Evolutionary conservation across 2,329 filamentous ascomycete species (phyloP).

Genomic region (Rasamsonia emersonii): DNA sequence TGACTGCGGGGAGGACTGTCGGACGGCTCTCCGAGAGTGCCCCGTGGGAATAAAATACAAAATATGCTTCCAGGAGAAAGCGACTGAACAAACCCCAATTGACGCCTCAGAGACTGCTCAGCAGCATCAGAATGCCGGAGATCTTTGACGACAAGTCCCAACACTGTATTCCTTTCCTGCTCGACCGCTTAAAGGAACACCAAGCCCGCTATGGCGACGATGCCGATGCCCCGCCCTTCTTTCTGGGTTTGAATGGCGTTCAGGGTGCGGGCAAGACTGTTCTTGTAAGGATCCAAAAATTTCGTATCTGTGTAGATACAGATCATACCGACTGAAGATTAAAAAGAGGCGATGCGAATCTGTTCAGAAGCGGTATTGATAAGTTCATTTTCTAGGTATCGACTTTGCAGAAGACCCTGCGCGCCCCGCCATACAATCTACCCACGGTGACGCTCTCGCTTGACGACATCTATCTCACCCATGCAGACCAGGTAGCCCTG

Average conservation of each 20-base stretch:
- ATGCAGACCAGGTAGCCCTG: slow-evolving; percentile 57
- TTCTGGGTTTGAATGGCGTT: slow-evolving; percentile 82
- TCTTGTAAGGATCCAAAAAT: slow-evolving; percentile 46
- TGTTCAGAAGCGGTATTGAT: no score
- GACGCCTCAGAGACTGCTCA: no score
- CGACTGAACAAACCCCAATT: no score
- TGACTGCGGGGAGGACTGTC: no score
- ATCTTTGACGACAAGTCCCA: slow-evolving; percentile 71
- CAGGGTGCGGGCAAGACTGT: slow-evolving; percentile 93
- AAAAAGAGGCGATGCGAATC: no score
- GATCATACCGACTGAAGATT: no score
- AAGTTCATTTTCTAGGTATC: slow-evolving; percentile 42
- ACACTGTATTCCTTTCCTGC: slow-evolving; percentile 69
- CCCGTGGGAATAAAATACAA: no score
- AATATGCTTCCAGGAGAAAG: no score
- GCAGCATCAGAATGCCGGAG: slow-evolving; percentile 30
- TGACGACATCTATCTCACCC: slow-evolving; percentile 81
- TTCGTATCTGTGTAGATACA: no score
- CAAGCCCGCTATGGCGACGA: slow-evolving; percentile 30
- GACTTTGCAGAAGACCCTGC: slow-evolving; percentile 54
- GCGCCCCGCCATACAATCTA: slow-evolving; percentile 48
- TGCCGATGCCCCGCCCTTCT: slow-evolving; percentile 54
- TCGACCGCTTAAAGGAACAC: slow-evolving; percentile 50
- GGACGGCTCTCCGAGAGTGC: no score
- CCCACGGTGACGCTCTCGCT: slow-evolving; percentile 67